Base-by-base conservation (phyloP, 2,329 filamentous ascomycete species). In the Diaporthe australafricana region DNA sequence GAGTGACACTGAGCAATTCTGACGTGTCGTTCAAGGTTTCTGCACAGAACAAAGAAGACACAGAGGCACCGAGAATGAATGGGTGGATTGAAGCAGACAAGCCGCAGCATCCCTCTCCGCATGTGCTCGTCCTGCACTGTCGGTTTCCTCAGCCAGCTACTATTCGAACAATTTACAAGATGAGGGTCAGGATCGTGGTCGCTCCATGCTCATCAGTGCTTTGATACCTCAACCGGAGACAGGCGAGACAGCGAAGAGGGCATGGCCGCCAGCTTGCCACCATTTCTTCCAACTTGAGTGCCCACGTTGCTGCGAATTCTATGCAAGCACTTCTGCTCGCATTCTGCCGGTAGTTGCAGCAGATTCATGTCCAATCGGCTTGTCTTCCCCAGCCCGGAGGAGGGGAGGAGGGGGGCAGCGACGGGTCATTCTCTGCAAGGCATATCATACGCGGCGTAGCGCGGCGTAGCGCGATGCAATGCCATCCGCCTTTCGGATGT, bases 381-480 rank as follows among this genome's bases (percentile, higher is more conserved):
- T 17, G 35, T 57, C 22, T 45, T 57, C 50, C 35, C 22, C 45
- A 14, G 30, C 30, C 30, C 42, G 42, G 42, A 45, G 22, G 25
- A 20, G 42, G 45, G 60, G 60, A 27, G 42, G 30, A 27, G 25
- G n/a, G 42, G 45, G 60, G 60, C n/a, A 25, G 30, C 60, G 22
- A 45, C 22, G 38, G 48, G 60, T 48, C 60, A 50, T 17, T 50
- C n/a, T 65, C 67, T 60, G 67, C 32, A 60, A 50, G 53, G 45
- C 67, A 69, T 60, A 57, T 60, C 42, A 52, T 32, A 69, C 67
- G 47, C 35, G 66, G 66, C 53, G 66, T 68, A 45, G 35, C 52
- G 63, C 30, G 50, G 50, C 27, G 65, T 50, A 50, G 60, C 60
- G 42, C 60, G 45, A 65, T 50, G 67, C 67, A n/a, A 69, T 60